Base-by-base conservation (phyloP, 257 asterid genomes). In the Marsdenia floribunda region DNA sequence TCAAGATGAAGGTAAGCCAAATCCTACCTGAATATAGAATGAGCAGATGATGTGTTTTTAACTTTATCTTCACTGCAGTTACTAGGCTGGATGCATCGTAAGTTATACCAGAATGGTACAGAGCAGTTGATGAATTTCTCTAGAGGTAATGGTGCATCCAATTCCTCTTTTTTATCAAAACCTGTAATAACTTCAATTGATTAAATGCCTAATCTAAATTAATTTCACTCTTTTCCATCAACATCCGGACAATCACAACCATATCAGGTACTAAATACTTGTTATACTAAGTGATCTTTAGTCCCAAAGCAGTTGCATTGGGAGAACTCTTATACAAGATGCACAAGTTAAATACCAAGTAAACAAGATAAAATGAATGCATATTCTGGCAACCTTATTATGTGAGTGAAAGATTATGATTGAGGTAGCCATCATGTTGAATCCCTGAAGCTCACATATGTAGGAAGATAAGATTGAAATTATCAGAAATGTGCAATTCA, bases 11-110 rank as follows among this genome's bases (percentile, higher is more conserved):
- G 88, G 98, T 90, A 76, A 83, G 95, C 72, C 70, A 26, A 78
- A 74, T 52, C 60, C 73, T 73, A 63, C 68, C 37, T 21, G 38
- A 54, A 33, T 74, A 64, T 61, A 75, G 76, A 55, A 76, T 77
- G 59, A 64, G 55, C 68, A 37, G 60, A 66, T 68, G 6, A 71
- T 55, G 38, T 66, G 54, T 64, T 72, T 79, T 80, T 84, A 76
- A 83, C 82, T 76, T 77, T 64, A 57, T 80, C 74, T 78, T 75
- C 81, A 74, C 75, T 79, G 81, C 96, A 93, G 98, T 86, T 93
- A 81, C 87, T 88, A 82, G 94, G 93, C 76, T 93, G 97, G 98
- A 87, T 91, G 93, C 92, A 90, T 77, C 90, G 87, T 49, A 90
- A 86, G 87, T 73, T 84, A 76, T 82, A 26, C 79, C 93, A 86